phyloP scores from a whole-genome alignment of 768 basidiomycete species.

The Ramaria rubella region DNA sequence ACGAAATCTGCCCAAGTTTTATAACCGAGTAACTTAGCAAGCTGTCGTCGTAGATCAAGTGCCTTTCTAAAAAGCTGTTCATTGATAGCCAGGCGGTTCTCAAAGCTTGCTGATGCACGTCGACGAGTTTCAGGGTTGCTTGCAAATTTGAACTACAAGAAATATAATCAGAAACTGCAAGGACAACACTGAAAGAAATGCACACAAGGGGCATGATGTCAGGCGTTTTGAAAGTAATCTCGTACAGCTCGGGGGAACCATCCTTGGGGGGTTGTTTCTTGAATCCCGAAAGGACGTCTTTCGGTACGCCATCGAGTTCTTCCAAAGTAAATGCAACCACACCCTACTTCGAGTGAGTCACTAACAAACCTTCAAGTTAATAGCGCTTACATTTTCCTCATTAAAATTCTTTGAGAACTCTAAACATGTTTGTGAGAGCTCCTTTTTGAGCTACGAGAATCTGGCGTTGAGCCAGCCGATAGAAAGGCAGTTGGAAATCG shows the following conservation, averaged over 20 bases:
- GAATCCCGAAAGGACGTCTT: conserved; percentile 74
- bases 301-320: conserved; percentile 75
- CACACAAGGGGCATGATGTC: conserved; percentile 66
- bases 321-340: conserved; percentile 57
- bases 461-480: neutral
- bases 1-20: conserved; percentile 78
- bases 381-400: conserved; percentile 62
- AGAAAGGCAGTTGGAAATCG: neutral
- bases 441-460: conserved; percentile 51
- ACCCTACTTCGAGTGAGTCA: conserved; percentile 34
- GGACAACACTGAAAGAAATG: neutral
- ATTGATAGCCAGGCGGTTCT: conserved; percentile 62
- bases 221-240: conserved; percentile 76
- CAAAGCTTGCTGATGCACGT: conserved; percentile 58
- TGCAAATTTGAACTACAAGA: conserved; percentile 69
- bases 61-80: conserved; percentile 62
- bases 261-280: conserved; percentile 52
- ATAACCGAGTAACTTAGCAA: conserved; percentile 64
- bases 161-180: neutral
- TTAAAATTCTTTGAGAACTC: conserved; percentile 88
- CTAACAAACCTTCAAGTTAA: conserved; percentile 11
- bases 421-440: conserved; percentile 67
- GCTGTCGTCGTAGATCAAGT: conserved; percentile 62
- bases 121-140: conserved; percentile 62
- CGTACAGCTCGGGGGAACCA: conserved; percentile 48